Conservation (phyloP, 1,284 basidiomycete species). For the Somion occarium region DNA sequence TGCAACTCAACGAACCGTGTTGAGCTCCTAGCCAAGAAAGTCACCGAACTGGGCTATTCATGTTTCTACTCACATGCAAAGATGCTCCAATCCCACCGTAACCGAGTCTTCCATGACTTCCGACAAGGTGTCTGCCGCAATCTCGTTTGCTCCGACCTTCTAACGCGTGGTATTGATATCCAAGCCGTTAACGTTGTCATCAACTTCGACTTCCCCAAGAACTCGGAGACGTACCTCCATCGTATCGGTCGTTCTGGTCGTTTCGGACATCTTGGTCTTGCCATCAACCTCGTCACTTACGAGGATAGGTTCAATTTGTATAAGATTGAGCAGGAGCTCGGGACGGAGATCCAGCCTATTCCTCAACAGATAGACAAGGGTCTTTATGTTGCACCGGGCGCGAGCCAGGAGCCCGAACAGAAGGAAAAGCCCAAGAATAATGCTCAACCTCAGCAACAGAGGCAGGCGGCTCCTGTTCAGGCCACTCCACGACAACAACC, state of each 20-base stretch:
- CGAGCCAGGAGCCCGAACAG: conserved; percentile 40
- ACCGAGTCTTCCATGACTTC: conserved; percentile 99
- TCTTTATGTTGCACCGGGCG: conserved; percentile 81
- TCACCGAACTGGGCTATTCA: conserved; percentile 98
- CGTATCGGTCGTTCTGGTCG: conserved; percentile 96
- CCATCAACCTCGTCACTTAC: conserved; percentile 95
- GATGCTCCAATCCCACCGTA: conserved; percentile 98
- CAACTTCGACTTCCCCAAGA: conserved; percentile 99
- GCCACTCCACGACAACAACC: conserved; percentile 3
- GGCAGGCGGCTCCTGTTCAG: conserved; percentile 7
- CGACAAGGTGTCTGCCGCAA: conserved; percentile 97
- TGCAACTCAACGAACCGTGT: conserved; percentile 99
- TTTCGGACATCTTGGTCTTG: conserved; percentile 95
- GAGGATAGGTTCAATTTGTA: conserved; percentile 98
- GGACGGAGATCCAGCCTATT: conserved; percentile 97
- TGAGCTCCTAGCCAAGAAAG: conserved; percentile 98
- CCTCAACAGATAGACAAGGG: conserved; percentile 89
- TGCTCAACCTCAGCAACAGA: conserved; percentile 16
- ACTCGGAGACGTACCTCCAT: conserved; percentile 97
- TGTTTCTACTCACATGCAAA: conserved; percentile 99
- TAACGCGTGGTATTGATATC: conserved; percentile 99
- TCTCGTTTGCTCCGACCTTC: conserved; percentile 93
- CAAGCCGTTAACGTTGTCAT: conserved; percentile 99
- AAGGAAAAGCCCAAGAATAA: conserved; percentile 13
- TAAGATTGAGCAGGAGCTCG: conserved; percentile 96